A percentile compares a stretch with the other conserved stretches of the same genome.
These are phyloP conservation scores for Plasmodium billcollinsi DNA, from an alignment of 169 alveolate species.

Conservation along the genomic window DNA sequence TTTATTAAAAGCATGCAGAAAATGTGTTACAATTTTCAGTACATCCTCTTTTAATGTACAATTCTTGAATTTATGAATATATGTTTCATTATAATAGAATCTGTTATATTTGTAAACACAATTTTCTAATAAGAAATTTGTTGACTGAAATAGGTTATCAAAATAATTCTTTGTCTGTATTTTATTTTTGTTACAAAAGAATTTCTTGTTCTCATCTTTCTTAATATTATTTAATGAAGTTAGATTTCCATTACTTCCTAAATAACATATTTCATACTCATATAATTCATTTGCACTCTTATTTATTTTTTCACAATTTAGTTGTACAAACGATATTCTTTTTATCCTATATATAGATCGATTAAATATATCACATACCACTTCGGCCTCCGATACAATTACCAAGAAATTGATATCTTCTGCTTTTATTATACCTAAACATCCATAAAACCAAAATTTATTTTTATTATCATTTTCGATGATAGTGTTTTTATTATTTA, in stretches of 20 bases:
- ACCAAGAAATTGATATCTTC: constrained; percentile 54
- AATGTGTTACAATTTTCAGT: constrained; percentile 32
- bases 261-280: constrained; percentile 40
- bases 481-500: neutral
- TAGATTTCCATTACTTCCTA: constrained; percentile 28
- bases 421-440: constrained; percentile 68
- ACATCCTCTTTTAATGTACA: constrained; percentile 37
- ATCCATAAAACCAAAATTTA: constrained; percentile 63
- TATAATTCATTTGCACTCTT: constrained; percentile 8
- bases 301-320: constrained; percentile 18
- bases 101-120: constrained; percentile 3
- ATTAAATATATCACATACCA: constrained; percentile 58
- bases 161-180: neutral
- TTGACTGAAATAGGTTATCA: constrained; percentile 18
- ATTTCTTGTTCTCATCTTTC: constrained; percentile 16
- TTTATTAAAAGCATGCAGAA: constrained; percentile 69
- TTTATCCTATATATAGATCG: constrained; percentile 49
- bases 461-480: constrained; percentile 50
- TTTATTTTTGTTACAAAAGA: constrained; percentile 15
- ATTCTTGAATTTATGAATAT: constrained; percentile 59
- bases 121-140: constrained; percentile 12
- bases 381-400: constrained; percentile 68
- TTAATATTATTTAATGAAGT: constrained; percentile 5
- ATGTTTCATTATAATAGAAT: constrained; percentile 38
- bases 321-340: constrained; percentile 54